These are phyloP conservation scores for Ogataea ramenticola DNA, from an alignment of 805 yeast genomes.

Conservation along the genomic window DNA sequence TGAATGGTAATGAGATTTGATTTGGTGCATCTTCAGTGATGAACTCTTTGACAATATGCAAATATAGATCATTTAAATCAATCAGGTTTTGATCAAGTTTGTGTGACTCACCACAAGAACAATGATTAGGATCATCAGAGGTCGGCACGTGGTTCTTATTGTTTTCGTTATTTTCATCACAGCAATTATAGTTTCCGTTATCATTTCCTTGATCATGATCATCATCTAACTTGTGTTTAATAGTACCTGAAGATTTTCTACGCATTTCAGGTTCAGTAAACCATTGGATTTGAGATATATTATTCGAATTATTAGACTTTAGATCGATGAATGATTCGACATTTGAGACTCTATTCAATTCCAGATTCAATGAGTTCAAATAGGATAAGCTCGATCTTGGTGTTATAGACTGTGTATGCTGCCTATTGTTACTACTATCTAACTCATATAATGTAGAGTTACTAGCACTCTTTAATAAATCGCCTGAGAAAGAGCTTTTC, in stretches of 20 bases:
- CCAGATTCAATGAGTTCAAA: neutral
- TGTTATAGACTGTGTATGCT: neutral
- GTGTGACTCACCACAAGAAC: neutral
- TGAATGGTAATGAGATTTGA: conserved; percentile 42
- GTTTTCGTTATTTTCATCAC: neutral
- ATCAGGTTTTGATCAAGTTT: neutral
- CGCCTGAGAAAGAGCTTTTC: neutral
- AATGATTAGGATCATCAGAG: too few species aligned
- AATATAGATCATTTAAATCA: conserved; percentile 8
- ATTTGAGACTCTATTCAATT: neutral
- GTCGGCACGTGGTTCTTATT: too few species aligned
- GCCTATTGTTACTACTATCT: too few species aligned
- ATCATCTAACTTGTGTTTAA: neutral
- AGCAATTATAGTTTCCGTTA: too few species aligned
- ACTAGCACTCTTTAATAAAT: neutral
- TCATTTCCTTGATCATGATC: neutral
- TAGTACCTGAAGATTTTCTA: neutral
- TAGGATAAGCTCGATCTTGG: neutral
- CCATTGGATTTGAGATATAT: neutral
- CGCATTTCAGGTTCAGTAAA: neutral
- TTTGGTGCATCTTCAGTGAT: conserved; percentile 34
- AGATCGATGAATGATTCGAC: conserved; percentile 4
- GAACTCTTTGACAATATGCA: conserved; percentile 30
- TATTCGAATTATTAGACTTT: neutral
- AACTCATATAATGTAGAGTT: neutral